Evolutionary conservation across 2,329 filamentous ascomycete species (phyloP).

Genomic region (Fusarium irregulare): DNA sequence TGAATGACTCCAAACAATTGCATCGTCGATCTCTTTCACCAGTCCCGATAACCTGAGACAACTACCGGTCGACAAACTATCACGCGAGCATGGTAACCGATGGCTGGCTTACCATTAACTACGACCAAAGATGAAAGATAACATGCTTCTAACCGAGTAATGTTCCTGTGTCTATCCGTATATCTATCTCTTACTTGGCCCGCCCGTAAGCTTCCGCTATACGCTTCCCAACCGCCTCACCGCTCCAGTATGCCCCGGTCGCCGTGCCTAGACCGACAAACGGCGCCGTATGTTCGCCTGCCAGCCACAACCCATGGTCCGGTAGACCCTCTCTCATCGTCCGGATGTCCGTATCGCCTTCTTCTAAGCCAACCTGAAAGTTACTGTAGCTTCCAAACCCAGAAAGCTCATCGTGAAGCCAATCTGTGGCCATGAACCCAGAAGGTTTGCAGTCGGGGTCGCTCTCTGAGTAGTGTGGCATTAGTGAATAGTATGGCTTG

Average conservation of each 20-base stretch:
- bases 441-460: slow-evolving; percentile 70
- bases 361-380: slow-evolving; percentile 79
- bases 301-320: slow-evolving; percentile 81
- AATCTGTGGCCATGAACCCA: slow-evolving; percentile 76
- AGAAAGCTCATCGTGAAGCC: slow-evolving; percentile 81
- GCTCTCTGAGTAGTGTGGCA: slow-evolving; percentile 72
- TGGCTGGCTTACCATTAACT: slow-evolving; percentile 7
- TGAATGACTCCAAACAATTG: slow-evolving; percentile 10
- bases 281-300: slow-evolving; percentile 90
- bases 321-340: slow-evolving; percentile 71
- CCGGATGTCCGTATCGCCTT: slow-evolving; percentile 78
- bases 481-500: slow-evolving; percentile 78
- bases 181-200: slow-evolving; percentile 31
- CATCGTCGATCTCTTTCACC: slow-evolving; percentile 31
- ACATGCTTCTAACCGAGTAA: not conserved
- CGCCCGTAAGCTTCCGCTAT: slow-evolving; percentile 66
- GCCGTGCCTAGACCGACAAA: slow-evolving; percentile 90
- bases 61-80: slow-evolving; percentile 18
- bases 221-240: slow-evolving; percentile 78
- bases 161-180: not conserved
- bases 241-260: slow-evolving; percentile 93
- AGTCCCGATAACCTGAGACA: slow-evolving; percentile 19
- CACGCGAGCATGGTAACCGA: slow-evolving; percentile 30
- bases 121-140: not conserved
- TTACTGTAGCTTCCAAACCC: slow-evolving; percentile 88